These are phyloP conservation scores for Aspergillus felis DNA, from an alignment of 2,329 filamentous ascomycete genomes.

Conservation along the genomic window DNA sequence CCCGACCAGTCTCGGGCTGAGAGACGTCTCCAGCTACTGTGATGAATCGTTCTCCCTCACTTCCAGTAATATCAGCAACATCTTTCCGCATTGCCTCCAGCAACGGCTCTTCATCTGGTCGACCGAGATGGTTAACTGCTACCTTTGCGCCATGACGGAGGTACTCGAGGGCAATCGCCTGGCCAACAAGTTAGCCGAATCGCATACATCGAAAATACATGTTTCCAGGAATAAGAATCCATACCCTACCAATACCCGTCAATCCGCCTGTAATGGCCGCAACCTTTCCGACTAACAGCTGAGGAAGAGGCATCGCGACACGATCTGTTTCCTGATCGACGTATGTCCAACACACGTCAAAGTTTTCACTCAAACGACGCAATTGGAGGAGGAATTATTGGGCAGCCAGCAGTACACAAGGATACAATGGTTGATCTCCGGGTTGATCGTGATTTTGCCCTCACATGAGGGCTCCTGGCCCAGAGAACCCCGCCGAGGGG, in stretches of 20 bases:
- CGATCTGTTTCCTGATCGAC: background rate
- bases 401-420: background rate
- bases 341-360: background rate
- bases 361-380: background rate
- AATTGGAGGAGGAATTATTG: background rate
- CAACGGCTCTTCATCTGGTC: constrained; percentile 26
- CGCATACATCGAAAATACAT: background rate
- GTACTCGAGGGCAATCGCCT: constrained; percentile 75
- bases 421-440: background rate
- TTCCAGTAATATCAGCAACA: constrained; percentile 22
- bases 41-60: constrained; percentile 48
- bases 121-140: constrained; percentile 72
- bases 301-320: constrained; percentile 27
- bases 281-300: constrained; percentile 67
- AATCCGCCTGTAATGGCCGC: constrained; percentile 84
- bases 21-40: constrained; percentile 74
- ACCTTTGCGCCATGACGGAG: constrained; percentile 73
- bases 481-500: constrained; percentile 6
- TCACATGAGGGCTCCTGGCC: background rate
- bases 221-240: background rate
- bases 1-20: constrained; percentile 64
- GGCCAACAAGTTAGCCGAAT: background rate
- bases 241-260: constrained; percentile 72
- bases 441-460: background rate
- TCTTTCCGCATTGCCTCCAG: constrained; percentile 30